Evolutionary conservation across 306 rosid genomes (phyloP), one percentile per base, ranked within the genome.

Genomic region (Biancaea sappan): DNA sequence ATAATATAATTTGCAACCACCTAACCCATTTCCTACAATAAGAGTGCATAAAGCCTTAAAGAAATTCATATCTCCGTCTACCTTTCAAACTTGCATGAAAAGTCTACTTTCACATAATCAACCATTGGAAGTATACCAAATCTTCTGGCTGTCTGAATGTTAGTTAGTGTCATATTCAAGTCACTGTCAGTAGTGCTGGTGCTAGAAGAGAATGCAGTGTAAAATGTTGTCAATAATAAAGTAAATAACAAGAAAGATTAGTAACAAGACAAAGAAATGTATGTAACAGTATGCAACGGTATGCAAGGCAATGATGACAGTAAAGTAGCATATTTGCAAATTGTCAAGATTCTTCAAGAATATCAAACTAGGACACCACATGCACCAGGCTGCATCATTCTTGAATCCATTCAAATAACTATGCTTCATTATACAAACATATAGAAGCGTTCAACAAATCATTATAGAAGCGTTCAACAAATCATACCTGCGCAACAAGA

Each of bases 401-500:
- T 78, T 47, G 62, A 74, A 65, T 29, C 69, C 66, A 24, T 75
- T 25, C 44, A 72, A 35, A 29, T 62, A 73, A 57, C 40, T 37
- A 67, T 44, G 63, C 63, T 80, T 40, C 35, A 41, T n/a, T 47
- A 52, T 66, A 56, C 28, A 70, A n/a, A n/a, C n/a, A n/a, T 26
- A 38, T 29, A 34, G 21, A 8, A 77, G 57, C 31, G 72, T 4
- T 34, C 37, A 76, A 74, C 58, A 71, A 35, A 68, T 69, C 84
- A 75, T 91, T 26, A 38, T 29, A 34, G 21, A 8, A 77, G 57
- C 31, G 72, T 4, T 34, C 37, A 76, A 74, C 58, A 71, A 35
- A 68, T 69, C 84, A 75, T 91, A 94, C 98, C 90, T 94, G 98
- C 2, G 98, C 97, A 79, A 89, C 79, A 69, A 94, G 97, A 66